Evolutionary conservation across 1,284 basidiomycete genomes (phyloP).

Genomic region (Ceratobasidium sp.): DNA sequence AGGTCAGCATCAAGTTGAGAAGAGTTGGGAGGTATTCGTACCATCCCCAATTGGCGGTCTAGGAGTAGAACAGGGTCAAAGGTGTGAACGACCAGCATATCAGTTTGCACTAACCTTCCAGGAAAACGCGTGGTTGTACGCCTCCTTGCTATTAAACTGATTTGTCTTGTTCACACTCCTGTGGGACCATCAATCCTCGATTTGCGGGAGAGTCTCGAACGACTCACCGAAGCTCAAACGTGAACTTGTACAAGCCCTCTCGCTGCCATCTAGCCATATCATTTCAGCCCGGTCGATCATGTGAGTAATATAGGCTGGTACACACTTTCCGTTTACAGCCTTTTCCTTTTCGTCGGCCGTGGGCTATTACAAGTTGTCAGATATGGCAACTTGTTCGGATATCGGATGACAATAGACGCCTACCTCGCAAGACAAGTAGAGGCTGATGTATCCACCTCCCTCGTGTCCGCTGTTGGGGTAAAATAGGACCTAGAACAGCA

Average conservation of each 20-base stretch:
- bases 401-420: conserved; percentile 46
- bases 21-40: conserved; percentile 49
- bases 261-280: conserved; percentile 69
- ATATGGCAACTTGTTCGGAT: background rate
- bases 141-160: conserved; percentile 74
- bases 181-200: background rate
- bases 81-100: background rate
- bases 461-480: conserved; percentile 79
- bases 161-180: conserved; percentile 60
- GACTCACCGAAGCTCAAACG: conserved; percentile 68
- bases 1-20: background rate
- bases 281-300: background rate
- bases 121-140: conserved; percentile 83
- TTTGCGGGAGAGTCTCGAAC: background rate
- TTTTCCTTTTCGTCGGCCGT: conserved; percentile 76
- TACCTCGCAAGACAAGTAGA: conserved; percentile 84
- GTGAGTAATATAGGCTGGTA: conserved; percentile 24
- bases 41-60: conserved; percentile 88
- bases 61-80: conserved; percentile 31
- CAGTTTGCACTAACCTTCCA: conserved; percentile 68
- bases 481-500: conserved; percentile 80
- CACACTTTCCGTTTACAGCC: conserved; percentile 67
- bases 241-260: conserved; percentile 84
- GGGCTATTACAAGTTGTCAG: conserved; percentile 53
- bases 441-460: conserved; percentile 63